Evolutionary conservation across 139 green algal species (phyloP).

Genomic region (Zygnema cylindricum): DNA sequence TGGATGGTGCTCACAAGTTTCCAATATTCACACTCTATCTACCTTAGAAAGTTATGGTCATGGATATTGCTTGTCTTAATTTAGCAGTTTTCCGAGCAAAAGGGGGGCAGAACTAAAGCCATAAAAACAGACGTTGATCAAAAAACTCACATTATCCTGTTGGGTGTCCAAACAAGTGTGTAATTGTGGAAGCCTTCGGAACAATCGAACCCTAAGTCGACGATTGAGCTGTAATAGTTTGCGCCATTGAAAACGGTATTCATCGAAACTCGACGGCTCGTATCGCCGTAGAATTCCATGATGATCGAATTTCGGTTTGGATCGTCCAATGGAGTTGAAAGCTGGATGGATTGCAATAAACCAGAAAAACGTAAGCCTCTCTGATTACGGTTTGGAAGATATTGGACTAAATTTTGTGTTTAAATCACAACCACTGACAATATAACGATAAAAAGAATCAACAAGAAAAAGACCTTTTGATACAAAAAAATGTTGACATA

Average conservation of each 20-base stretch:
- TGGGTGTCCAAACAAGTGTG: not conserved
- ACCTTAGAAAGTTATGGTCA: too few species aligned
- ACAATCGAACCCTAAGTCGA: not conserved
- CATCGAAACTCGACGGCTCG: not conserved
- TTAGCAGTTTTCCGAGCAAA: not conserved
- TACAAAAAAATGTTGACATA: not conserved
- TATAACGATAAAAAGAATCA: not conserved
- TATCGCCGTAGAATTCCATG: not conserved
- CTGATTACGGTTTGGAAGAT: too few species aligned
- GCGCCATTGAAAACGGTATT: not conserved
- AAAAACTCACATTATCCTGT: not conserved
- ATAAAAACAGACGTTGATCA: too few species aligned
- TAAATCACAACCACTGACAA: too few species aligned
- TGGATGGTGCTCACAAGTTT: not conserved
- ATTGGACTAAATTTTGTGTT: too few species aligned
- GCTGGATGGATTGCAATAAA: not conserved
- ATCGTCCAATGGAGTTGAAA: not conserved
- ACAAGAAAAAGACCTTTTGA: not conserved
- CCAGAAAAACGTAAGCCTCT: too few species aligned
- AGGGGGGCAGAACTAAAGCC: too few species aligned
- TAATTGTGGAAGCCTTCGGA: not conserved
- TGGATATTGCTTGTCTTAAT: not conserved
- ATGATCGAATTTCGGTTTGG: not conserved
- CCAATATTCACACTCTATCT: not conserved
- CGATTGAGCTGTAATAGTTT: not conserved